These are phyloP conservation scores for Hanseniaspora clermontiae DNA, from an alignment of 805 yeast species.

Conservation along the genomic window DNA sequence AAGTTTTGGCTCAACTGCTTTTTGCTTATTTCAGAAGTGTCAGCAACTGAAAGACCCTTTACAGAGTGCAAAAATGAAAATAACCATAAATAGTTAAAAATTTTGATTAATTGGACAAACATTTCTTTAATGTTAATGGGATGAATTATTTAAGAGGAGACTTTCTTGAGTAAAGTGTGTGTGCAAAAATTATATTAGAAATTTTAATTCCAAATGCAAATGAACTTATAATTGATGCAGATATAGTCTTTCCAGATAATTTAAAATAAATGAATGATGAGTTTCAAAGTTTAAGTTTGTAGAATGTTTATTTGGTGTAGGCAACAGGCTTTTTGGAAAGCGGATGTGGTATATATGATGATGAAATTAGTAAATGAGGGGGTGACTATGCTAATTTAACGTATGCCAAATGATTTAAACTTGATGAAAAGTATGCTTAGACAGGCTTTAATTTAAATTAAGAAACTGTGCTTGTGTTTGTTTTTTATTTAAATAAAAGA, in stretches of 20 bases:
- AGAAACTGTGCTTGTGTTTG: neutral
- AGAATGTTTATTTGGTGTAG: neutral
- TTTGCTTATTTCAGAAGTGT: neutral
- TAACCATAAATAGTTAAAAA: neutral
- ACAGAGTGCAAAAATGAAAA: neutral
- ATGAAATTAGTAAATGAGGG: neutral
- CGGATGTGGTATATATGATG: neutral
- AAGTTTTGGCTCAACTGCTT: neutral
- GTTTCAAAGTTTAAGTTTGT: too few relatives aligned
- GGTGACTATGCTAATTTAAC: too few relatives aligned
- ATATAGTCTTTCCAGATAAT: neutral
- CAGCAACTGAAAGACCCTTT: neutral
- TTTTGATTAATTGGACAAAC: neutral
- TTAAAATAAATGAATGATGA: neutral
- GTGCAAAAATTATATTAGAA: neutral
- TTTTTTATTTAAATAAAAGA: neutral
- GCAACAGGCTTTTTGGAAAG: neutral
- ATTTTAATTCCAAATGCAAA: neutral
- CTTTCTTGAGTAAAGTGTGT: neutral
- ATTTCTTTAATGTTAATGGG: neutral
- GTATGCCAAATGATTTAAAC: neutral
- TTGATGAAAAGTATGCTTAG: neutral
- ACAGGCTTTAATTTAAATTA: neutral
- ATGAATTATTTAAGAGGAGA: neutral
- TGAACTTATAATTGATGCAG: neutral